Base-by-base conservation (phyloP, 306 rosid species). In the Cucumis hystrix region DNA sequence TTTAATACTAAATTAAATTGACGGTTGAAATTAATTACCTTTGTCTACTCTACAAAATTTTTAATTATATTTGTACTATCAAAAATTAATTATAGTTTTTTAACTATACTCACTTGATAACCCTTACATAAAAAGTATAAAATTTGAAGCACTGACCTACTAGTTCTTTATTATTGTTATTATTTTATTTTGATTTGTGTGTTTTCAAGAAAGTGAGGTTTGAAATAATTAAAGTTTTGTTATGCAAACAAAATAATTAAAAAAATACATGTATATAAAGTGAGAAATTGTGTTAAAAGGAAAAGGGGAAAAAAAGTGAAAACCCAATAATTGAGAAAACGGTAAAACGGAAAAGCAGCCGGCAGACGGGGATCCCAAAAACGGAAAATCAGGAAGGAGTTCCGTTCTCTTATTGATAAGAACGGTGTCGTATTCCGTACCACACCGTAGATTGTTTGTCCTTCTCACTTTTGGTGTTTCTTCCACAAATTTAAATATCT, bases 401-500 rank as follows among this genome's bases (percentile, higher is more conserved):
- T 2, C 25, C 25, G 45, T 15, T 60, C 25, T 64, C 71, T 35
- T 64, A 64, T 64, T 16, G 72, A 37, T 39, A 18, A 37, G 72
- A 65, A 65, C 72, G 72, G 12, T 37, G 72, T 18, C 51, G 28
- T 65, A 65, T 65, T 65, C 72, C 72, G 72, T 65, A 65, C 72
- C 20, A 7, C 43, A 0, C 69, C 43, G 69, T 63, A 63, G 47
- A 15, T 35, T 14, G 2, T 0, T 63, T 28, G 21, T 15, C 70
- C 70, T 64, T 63, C 14, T 65, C 43, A 79, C 7, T 60, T 60
- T 21, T 3, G 16, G 7, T 18, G 35, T 57, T 57, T 57, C 13
- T 57, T 58, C 7, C 63, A 58, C 15, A 52, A 20, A 14, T 62
- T 62, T 62, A 13, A 25, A 28, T 28, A 33, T 33, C 37, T 33